Base-by-base conservation (phyloP, 2,329 filamentous ascomycete genomes). In the Aspergillus amoenus region DNA sequence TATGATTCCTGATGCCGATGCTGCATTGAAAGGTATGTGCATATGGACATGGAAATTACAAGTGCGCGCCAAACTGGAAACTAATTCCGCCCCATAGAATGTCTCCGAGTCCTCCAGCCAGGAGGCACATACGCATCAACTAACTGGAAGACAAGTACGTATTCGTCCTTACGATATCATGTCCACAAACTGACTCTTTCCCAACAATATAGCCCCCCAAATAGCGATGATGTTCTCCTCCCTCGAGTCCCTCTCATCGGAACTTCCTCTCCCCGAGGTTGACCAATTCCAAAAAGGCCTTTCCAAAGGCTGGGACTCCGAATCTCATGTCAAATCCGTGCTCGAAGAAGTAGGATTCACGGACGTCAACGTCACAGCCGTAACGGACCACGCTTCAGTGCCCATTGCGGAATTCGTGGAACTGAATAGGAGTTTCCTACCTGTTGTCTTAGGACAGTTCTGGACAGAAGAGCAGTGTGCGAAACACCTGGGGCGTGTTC, bases 1-100 rank as follows among this genome's bases (percentile, higher is more conserved):
- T 61, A 56, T 79, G 3, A 76, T 82, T 13, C 77, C 80, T 0
- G 62, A 79, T 21, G 74, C 79, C 0, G 68, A 73, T 5, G 66
- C 60, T 7, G 76, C 73, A 4, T 60, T 78, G 47, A 65, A 67
- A 64, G 75, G 75, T 77, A 63, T 50, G 61, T 56, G 2, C 4
- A 17, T 24, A 4, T 15, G 18, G 21, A n/a, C 6, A 18, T 18
- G 18, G 18, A 45, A n/a, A 30, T 9, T 37, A 37, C 34, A 45
- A 45, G 6, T n/a, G 11, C 12, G 15, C 13, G 17, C 13, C 27
- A 15, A 8, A 6, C 15, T 32, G 13, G 13, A 30, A 42, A 42
- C 22, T 24, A 30, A 42, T 30, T 18, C 22, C 7, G 17, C 15
- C 15, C 11, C 43, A 11, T 51, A 69, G 73, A 76, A 60, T 66